A percentile compares a stretch with the other conserved stretches of the same genome.
Conservation (phyloP, 345 rosid species). For the Geranium rotundifolium region DNA sequence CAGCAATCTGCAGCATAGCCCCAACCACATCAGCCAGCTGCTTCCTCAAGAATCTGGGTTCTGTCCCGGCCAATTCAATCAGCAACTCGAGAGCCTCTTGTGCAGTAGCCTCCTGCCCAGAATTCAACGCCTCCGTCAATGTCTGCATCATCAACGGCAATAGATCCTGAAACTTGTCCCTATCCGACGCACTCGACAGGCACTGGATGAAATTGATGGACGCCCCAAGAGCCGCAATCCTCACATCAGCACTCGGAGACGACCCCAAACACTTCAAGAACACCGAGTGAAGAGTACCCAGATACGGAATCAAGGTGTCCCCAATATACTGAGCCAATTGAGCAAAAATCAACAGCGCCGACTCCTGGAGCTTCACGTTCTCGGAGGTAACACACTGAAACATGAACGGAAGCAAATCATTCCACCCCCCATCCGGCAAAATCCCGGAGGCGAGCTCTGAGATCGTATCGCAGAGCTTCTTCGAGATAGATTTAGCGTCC, state of each 20-base stretch:
- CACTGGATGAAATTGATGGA: slow-evolving; percentile 93
- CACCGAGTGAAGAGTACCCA: slow-evolving; percentile 72
- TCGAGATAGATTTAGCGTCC: slow-evolving; percentile 54
- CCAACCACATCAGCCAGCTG: slow-evolving; percentile 88
- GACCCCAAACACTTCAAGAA: slow-evolving; percentile 67
- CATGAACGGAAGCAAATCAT: slow-evolving; percentile 87
- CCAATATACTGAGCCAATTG: slow-evolving; percentile 92
- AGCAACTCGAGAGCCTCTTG: slow-evolving; percentile 92
- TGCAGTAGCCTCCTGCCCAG: slow-evolving; percentile 84
- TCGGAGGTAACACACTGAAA: slow-evolving; percentile 85
- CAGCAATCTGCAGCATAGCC: slow-evolving; percentile 92
- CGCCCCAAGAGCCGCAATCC: slow-evolving; percentile 85
- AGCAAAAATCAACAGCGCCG: slow-evolving; percentile 83
- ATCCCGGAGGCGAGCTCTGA: slow-evolving; percentile 91
- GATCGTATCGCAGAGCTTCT: slow-evolving; percentile 88
- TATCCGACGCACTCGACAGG: slow-evolving; percentile 47
- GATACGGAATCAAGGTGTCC: slow-evolving; percentile 60
- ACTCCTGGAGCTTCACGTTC: slow-evolving; percentile 73
- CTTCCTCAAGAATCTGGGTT: slow-evolving; percentile 81
- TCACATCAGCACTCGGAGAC: slow-evolving; percentile 57
- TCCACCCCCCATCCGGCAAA: slow-evolving; percentile 83
- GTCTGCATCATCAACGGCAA: slow-evolving; percentile 90
- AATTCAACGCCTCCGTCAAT: slow-evolving; percentile 81
- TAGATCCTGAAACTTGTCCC: slow-evolving; percentile 94
- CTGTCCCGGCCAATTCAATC: slow-evolving; percentile 90